phyloP scores from a whole-genome alignment of 1,284 basidiomycete species.

The Tilletia setariae region DNA sequence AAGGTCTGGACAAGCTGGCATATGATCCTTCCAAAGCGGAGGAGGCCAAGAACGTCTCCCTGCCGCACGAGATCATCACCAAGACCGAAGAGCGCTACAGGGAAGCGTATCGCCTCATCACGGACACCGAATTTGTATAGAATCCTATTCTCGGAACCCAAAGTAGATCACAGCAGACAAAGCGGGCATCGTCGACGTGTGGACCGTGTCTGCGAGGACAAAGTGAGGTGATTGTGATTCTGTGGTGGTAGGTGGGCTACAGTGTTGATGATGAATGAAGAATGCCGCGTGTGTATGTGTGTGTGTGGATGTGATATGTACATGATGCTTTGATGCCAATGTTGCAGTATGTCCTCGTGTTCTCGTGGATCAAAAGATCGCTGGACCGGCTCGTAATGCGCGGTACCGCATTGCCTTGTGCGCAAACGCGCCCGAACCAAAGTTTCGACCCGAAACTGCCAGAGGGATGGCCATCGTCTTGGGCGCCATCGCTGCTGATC shows the following conservation, averaged over 20 bases:
- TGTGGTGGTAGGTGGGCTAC: too few relatives aligned
- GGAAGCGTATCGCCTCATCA: constrained; percentile 48
- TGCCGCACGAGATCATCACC: constrained; percentile 46
- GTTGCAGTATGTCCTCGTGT: too few relatives aligned
- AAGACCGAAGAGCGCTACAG: constrained; percentile 48
- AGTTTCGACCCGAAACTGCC: constrained; percentile 6
- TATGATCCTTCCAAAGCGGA: constrained; percentile 27
- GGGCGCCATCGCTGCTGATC: constrained; percentile 22
- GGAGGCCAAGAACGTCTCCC: constrained; percentile 37
- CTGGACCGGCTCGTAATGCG: not conserved
- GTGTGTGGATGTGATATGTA: too few relatives aligned
- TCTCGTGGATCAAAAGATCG: not conserved
- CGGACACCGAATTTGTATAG: constrained; percentile 33
- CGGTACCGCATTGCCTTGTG: constrained; percentile 10
- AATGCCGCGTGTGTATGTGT: too few relatives aligned
- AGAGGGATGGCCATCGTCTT: constrained; percentile 11
- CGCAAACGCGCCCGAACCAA: constrained; percentile 5
- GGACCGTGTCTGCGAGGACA: too few relatives aligned
- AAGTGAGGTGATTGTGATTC: too few relatives aligned
- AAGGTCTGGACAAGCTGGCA: constrained; percentile 18
- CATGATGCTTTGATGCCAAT: not conserved
- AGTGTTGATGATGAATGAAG: not conserved
- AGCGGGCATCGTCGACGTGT: too few relatives aligned
- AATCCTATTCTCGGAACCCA: not conserved
- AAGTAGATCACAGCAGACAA: too few relatives aligned